Conservation (phyloP, 345 rosid species). For the Anastatica hierochuntica region DNA sequence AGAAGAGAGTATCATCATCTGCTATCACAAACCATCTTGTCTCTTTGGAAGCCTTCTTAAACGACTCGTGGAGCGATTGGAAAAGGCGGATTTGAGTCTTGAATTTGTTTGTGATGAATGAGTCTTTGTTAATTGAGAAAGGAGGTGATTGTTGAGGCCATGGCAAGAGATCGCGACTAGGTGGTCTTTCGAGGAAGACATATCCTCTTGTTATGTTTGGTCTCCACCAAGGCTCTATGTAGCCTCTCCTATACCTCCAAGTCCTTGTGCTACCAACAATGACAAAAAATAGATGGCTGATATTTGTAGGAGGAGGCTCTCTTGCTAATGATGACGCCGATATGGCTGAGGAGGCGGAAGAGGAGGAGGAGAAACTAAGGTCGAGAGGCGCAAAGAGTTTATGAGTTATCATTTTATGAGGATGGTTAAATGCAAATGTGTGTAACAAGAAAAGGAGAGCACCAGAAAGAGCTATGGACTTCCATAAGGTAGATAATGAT, state of each 20-base stretch:
- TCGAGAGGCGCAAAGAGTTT: slow-evolving; percentile 21
- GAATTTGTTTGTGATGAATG: too few species aligned
- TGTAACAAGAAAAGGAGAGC: slow-evolving; percentile 21
- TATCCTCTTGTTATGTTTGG: slow-evolving; percentile 49
- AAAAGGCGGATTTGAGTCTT: slow-evolving; percentile 29
- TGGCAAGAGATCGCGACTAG: slow-evolving; percentile 31
- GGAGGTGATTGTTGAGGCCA: slow-evolving; percentile 53
- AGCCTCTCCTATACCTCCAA: slow-evolving; percentile 37
- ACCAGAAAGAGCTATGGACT: slow-evolving; percentile 16
- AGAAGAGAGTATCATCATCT: slow-evolving; percentile 53
- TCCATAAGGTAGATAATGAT: slow-evolving; percentile 23
- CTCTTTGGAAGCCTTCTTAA: slow-evolving; percentile 12
- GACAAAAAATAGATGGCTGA: slow-evolving; percentile 41
- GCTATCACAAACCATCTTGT: slow-evolving; percentile 47
- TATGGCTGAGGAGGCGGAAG: background rate
- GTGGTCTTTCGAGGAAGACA: slow-evolving; percentile 41
- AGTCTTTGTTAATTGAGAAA: slow-evolving; percentile 38
- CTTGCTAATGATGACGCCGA: background rate
- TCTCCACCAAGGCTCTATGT: slow-evolving; percentile 60
- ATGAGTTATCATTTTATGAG: slow-evolving; percentile 11
- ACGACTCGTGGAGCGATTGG: slow-evolving; percentile 39
- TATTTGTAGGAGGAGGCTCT: slow-evolving; percentile 31
- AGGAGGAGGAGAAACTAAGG: slow-evolving; percentile 13
- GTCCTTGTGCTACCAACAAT: slow-evolving; percentile 34
- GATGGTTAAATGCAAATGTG: slow-evolving; percentile 16